Evolutionary conservation across 1,139 yeast genomes (phyloP).

Genomic region (Taphrina populina): DNA sequence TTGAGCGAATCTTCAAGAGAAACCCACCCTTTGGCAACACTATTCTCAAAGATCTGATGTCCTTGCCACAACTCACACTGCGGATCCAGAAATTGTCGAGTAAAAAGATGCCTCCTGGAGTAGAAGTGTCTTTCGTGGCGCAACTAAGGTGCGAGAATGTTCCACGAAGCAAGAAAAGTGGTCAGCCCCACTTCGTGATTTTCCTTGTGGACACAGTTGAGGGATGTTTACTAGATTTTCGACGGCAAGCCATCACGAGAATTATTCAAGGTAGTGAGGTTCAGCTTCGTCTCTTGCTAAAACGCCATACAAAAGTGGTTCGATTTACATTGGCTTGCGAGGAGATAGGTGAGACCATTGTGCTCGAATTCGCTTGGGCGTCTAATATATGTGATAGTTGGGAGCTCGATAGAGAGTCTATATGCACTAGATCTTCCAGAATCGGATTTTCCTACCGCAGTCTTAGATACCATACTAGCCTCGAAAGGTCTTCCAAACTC

Average conservation of each 20-base stretch:
- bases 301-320: not conserved
- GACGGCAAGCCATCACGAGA: conserved; percentile 15
- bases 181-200: conserved; percentile 6
- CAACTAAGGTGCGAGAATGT: not conserved
- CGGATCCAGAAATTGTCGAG: conserved; percentile 11
- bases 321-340: conserved; percentile 12
- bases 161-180: conserved; percentile 7
- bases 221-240: conserved; percentile 30
- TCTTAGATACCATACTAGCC: no score
- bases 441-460: not conserved
- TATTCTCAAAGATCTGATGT: conserved; percentile 43
- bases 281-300: not conserved
- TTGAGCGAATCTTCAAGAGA: conserved; percentile 49
- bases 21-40: conserved; percentile 49
- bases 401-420: not conserved
- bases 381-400: not conserved
- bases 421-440: not conserved
- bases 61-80: conserved; percentile 44
- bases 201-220: conserved; percentile 14
- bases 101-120: not conserved
- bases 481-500: no score
- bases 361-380: no score
- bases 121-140: not conserved
- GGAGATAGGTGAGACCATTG: conserved; percentile 7
- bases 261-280: not conserved